These are phyloP conservation scores for Caloboletus inedulis DNA, from an alignment of 1,284 basidiomycete species.

Conservation along the genomic window DNA sequence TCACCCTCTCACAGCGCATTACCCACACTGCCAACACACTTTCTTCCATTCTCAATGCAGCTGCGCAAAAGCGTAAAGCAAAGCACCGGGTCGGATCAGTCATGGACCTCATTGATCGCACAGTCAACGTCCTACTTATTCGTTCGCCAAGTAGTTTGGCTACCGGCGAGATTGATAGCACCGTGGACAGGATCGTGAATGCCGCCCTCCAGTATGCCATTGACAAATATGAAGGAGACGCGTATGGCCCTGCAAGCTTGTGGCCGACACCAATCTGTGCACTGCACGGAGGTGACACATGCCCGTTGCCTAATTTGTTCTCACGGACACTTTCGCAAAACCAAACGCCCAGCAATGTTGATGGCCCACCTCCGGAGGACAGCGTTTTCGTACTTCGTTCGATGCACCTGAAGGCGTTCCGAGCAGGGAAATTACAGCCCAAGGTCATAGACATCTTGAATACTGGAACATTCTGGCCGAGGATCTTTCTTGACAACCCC, in stretches of 20 bases:
- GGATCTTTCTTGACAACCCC: constrained; percentile 72
- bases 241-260: constrained; percentile 35
- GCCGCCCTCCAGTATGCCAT: constrained; percentile 76
- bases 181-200: constrained; percentile 67
- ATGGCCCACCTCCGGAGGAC: constrained; percentile 29
- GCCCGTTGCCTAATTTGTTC: constrained; percentile 51
- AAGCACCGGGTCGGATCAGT: constrained; percentile 60
- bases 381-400: constrained; percentile 14
- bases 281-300: constrained; percentile 53
- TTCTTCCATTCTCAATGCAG: constrained; percentile 47
- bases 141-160: constrained; percentile 47
- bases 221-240: constrained; percentile 45
- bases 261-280: constrained; percentile 57
- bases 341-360: constrained; percentile 29
- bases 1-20: constrained; percentile 57
- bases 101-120: constrained; percentile 70
- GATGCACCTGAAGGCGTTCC: constrained; percentile 61
- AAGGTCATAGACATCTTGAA: constrained; percentile 57
- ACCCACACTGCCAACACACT: constrained; percentile 54
- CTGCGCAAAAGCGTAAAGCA: constrained; percentile 44
- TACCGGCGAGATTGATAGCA: constrained; percentile 58
- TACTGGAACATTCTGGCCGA: constrained; percentile 65
- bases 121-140: constrained; percentile 56
- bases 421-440: constrained; percentile 54
- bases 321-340: constrained; percentile 41